Evolutionary conservation across 352 stramenopile species (phyloP), one percentile per base, ranked within the genome.

Genomic region (Phytophthora foliorum): DNA sequence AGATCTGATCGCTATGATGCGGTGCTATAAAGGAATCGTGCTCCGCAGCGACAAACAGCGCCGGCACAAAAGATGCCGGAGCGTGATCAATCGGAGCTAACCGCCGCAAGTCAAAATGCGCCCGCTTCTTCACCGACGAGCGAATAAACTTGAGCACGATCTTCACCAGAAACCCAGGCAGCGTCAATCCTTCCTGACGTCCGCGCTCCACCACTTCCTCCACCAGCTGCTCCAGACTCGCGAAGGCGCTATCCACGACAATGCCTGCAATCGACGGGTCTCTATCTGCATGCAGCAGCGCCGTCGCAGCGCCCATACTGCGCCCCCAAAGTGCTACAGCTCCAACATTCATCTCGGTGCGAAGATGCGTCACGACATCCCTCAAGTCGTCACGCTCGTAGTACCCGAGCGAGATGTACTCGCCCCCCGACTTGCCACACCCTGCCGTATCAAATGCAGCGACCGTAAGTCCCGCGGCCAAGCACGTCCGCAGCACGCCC

Each of bases 171-270:
- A 99, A 93, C 10, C 77, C 86, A 2, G 96, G 96, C 21, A 98
- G 91, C 54, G 90, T 93, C 64, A 98, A 88, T 21, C 97, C 97
- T 72, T 98, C 91, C 21, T 98, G 86, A 5, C 95, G 85, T 24
- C 95, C 97, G 53, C 95, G 94, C 67, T 99, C 96, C 5, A 99
- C 97, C 57, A 99, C 97, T 73, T 99, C 98, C 75, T 98, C 92
- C 14, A 97, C 93, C 1, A 99, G 81, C 67, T 97, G 82, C 19
- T 97, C 93, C 45, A 99, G 84, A 78, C 98, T 97, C 0, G 93
- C 94, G 82, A 99, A 99, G 2, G 97, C 89, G 27, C 92, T 99
- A 78, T 99, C 98, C 6, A 99, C 85, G 54, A 99, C 92, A 79
- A 99, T 98, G 21, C 92, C 97, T 3, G 95, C 95, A 69, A 99